Evolutionary conservation across 257 asterid species (phyloP).

Genomic region (Solanum phureja): DNA sequence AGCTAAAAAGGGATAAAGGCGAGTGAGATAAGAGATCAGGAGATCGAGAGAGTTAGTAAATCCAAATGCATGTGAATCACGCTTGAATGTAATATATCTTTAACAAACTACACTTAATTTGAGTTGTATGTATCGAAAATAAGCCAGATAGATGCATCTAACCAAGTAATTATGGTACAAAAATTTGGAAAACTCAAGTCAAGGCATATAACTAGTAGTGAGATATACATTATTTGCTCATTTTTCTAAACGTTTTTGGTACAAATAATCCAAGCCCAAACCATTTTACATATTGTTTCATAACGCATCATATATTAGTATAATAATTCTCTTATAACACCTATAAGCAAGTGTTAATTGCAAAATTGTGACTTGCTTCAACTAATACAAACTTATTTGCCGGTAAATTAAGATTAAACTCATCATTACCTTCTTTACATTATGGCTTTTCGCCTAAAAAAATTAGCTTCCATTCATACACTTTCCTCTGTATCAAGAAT

Average conservation of each 20-base stretch:
- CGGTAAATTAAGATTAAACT: background rate
- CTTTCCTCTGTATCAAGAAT: slow-evolving; percentile 6
- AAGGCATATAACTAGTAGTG: background rate
- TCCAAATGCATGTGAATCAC: background rate
- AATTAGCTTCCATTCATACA: slow-evolving; percentile 10
- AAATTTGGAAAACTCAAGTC: too few species aligned
- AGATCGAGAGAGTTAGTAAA: background rate
- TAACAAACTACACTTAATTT: too few species aligned
- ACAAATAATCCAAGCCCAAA: background rate
- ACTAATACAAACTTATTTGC: background rate
- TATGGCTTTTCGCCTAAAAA: slow-evolving; percentile 27
- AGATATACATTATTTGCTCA: background rate
- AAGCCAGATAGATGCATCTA: too few species aligned
- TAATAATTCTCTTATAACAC: background rate
- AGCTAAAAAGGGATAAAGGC: accelerated
- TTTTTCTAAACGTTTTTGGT: background rate
- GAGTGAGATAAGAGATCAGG: too few species aligned
- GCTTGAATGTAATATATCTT: accelerated
- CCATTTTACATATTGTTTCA: too few species aligned
- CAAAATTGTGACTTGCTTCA: background rate
- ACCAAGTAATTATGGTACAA: too few species aligned
- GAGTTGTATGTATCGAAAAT: too few species aligned
- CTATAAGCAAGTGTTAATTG: background rate
- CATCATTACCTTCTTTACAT: background rate
- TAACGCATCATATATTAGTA: background rate